Percentiles rank a stretch among this genome's conserved stretches.
Conservation (phyloP, 2,329 filamentous ascomycete species). For the Aspergillus sp. region DNA sequence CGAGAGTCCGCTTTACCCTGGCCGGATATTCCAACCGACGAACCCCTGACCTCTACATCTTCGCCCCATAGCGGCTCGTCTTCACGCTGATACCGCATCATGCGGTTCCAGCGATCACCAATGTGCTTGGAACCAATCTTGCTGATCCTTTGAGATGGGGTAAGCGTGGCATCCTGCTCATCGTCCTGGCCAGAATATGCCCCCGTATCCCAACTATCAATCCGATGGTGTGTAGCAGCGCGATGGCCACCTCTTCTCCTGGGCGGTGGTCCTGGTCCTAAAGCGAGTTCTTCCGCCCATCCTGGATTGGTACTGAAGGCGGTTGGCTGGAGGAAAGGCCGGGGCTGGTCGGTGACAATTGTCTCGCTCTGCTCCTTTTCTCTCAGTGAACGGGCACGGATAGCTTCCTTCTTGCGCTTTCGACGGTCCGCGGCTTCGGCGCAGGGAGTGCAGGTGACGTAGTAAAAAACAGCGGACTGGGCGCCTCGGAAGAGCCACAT, state of each 20-base stretch:
- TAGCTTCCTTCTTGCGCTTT: constrained; percentile 69
- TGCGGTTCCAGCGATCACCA: constrained; percentile 70
- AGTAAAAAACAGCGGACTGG: constrained; percentile 53
- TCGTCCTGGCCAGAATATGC: constrained; percentile 41
- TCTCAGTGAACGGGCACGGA: constrained; percentile 63
- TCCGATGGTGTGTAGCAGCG: constrained; percentile 43
- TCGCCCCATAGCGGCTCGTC: constrained; percentile 86
- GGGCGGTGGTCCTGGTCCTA: constrained; percentile 77
- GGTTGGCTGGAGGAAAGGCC: constrained; percentile 70
- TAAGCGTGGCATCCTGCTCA: constrained; percentile 9
- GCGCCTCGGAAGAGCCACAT: constrained; percentile 52
- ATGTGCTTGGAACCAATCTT: constrained; percentile 42
- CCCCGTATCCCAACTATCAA: constrained; percentile 59
- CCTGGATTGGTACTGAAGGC: constrained; percentile 85
- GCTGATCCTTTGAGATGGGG: constrained; percentile 44
- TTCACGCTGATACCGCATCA: constrained; percentile 73
- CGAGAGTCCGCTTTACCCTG: constrained; percentile 37
- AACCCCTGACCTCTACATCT: constrained; percentile 51
- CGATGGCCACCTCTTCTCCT: constrained; percentile 56
- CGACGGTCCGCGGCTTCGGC: constrained; percentile 67
- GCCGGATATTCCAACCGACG: constrained; percentile 53
- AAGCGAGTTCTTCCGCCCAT: constrained; percentile 82
- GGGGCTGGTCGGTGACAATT: constrained; percentile 63
- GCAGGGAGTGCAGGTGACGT: constrained; percentile 58
- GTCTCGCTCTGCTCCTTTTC: constrained; percentile 65